These are phyloP conservation scores for Ampelocalamus luodianensis DNA, from an alignment of 176 grass and related monocot species.

Conservation along the genomic window DNA sequence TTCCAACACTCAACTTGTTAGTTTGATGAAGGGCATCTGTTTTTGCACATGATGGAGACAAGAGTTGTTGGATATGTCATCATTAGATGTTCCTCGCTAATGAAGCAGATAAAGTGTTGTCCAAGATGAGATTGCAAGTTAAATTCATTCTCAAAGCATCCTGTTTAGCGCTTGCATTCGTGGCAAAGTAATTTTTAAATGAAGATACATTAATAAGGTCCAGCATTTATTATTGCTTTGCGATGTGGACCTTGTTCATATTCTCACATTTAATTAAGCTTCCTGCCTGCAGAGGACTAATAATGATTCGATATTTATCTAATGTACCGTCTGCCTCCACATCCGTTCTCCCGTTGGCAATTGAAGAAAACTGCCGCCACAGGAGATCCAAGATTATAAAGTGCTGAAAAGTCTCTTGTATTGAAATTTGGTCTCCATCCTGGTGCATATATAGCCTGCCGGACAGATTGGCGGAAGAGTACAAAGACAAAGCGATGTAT, in stretches of 20 bases:
- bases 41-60: slow-evolving; percentile 31
- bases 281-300: slow-evolving; percentile 34
- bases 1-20: slow-evolving; percentile 40
- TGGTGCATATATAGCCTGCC: slow-evolving; percentile 76
- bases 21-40: slow-evolving; percentile 27
- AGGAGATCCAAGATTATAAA: slow-evolving; percentile 80
- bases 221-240: slow-evolving; percentile 33
- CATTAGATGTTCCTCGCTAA: slow-evolving; percentile 16
- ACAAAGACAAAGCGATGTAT: slow-evolving; percentile 94
- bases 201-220: slow-evolving; percentile 46
- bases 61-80: slow-evolving; percentile 20
- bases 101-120: slow-evolving; percentile 27
- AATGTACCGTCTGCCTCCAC: slow-evolving; percentile 84
- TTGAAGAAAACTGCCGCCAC: slow-evolving; percentile 86
- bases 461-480: slow-evolving; percentile 82
- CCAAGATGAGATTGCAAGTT: slow-evolving; percentile 23
- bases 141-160: slow-evolving; percentile 33
- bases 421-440: slow-evolving; percentile 98
- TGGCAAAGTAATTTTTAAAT: slow-evolving; percentile 38
- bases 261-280: slow-evolving; percentile 27
- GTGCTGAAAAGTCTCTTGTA: slow-evolving; percentile 81
- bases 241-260: slow-evolving; percentile 27
- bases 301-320: slow-evolving; percentile 50
- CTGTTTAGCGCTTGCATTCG: slow-evolving; percentile 27
- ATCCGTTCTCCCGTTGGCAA: slow-evolving; percentile 95